phyloP scores from a whole-genome alignment of 208 protist species.

The Trypanosoma platydactyli region DNA sequence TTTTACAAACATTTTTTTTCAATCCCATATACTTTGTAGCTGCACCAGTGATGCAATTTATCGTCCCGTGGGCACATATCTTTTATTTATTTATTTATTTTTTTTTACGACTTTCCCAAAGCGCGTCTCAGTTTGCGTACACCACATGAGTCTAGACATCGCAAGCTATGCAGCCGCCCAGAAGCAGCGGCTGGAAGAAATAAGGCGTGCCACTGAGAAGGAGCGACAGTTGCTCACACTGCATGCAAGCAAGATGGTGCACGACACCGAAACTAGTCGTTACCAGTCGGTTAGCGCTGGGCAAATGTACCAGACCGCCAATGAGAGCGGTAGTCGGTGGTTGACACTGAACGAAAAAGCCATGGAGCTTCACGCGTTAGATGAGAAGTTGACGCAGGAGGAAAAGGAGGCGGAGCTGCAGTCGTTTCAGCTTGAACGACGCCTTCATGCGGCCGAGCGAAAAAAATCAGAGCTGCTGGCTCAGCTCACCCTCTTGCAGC shows the following conservation, averaged over 20 bases:
- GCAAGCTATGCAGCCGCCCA: conserved; percentile 9
- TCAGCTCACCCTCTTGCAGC: conserved; percentile 21
- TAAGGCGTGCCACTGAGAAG: conserved; percentile 24
- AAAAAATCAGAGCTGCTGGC: conserved; percentile 26
- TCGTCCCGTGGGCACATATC: too few species aligned
- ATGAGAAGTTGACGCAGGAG: conserved; percentile 17
- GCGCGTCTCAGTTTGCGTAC: not conserved
- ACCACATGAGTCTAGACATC: conserved; percentile 13
- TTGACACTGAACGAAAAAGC: conserved; percentile 6
- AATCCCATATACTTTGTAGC: too few species aligned
- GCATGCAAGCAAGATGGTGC: conserved; percentile 6
- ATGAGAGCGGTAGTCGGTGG: conserved; percentile 1
- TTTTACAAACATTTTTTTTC: too few species aligned
- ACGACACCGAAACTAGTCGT: not conserved
- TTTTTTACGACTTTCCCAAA: not conserved
- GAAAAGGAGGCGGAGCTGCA: conserved; percentile 13
- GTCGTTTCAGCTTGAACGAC: conserved; percentile 9
- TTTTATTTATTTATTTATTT: not conserved
- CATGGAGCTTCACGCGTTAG: conserved; percentile 25
- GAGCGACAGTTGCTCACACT: conserved; percentile 20
- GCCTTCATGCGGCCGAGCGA: conserved; percentile 16
- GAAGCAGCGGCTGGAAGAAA: conserved; percentile 22
- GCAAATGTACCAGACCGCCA: not conserved
- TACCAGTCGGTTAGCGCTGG: not conserved
- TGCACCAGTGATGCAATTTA: too few species aligned